These are phyloP conservation scores for Aspergillus neoniger DNA, from an alignment of 2,329 filamentous ascomycete genomes.

Conservation along the genomic window DNA sequence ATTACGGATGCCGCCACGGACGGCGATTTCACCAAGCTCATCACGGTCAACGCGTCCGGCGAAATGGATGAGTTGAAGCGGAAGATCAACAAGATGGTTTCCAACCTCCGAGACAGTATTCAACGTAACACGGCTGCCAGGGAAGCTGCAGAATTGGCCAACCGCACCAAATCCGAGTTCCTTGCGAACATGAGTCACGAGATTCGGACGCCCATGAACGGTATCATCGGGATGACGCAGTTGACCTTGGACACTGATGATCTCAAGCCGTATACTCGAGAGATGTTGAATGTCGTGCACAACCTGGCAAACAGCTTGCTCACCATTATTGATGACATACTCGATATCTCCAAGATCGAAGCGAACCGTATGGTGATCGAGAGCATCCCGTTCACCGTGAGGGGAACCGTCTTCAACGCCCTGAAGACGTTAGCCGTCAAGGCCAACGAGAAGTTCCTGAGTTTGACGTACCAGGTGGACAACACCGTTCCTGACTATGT, in stretches of 20 bases:
- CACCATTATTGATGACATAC: conserved; percentile 87
- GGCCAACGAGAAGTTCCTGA: conserved; percentile 92
- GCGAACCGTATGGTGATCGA: conserved; percentile 98
- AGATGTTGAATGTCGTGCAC: conserved; percentile 98
- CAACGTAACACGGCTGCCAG: conserved; percentile 94
- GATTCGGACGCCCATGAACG: conserved; percentile 96
- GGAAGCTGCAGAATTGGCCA: conserved; percentile 93
- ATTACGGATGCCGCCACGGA: conserved; percentile 98
- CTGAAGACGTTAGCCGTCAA: conserved; percentile 96
- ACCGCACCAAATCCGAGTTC: conserved; percentile 98
- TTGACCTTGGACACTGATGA: conserved; percentile 93
- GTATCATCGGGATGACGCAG: conserved; percentile 97
- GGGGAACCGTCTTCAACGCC: conserved; percentile 94
- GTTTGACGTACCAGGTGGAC: conserved; percentile 90
- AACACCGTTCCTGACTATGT: conserved; percentile 93
- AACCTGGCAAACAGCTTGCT: conserved; percentile 93
- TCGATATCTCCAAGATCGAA: conserved; percentile 76
- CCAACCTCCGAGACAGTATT: conserved; percentile 91
- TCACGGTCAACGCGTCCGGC: conserved; percentile 94
- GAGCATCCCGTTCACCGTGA: conserved; percentile 92
- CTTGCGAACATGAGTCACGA: conserved; percentile 99
- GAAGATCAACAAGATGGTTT: conserved; percentile 99
- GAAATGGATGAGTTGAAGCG: conserved; percentile 99
- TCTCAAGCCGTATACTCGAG: conserved; percentile 89
- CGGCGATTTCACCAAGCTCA: conserved; percentile 94